Evolutionary conservation across 106 monocot genomes (phyloP).

Genomic region (Agapanthus africanus): DNA sequence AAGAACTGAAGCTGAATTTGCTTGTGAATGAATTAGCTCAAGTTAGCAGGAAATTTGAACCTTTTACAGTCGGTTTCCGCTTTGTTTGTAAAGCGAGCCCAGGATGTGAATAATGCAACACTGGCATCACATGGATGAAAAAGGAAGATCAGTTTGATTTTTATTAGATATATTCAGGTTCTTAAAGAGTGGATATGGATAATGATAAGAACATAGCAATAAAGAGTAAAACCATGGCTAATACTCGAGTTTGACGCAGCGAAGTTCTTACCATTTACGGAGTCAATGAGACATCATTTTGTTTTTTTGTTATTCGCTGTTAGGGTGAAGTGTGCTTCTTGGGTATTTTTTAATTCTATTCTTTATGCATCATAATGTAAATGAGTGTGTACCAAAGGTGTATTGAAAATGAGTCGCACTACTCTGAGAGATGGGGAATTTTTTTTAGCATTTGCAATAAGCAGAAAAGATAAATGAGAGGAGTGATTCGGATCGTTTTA

Average conservation of each 20-base stretch:
- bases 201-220: not conserved
- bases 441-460: too few species aligned
- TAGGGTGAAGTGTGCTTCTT: too few species aligned
- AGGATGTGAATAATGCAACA: slow-evolving; percentile 92
- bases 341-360: too few species aligned
- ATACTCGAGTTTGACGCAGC: not conserved
- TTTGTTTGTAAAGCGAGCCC: slow-evolving; percentile 46
- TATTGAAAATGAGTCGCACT: too few species aligned
- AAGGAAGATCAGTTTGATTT: not conserved
- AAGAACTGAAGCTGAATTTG: not conserved
- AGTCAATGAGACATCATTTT: too few species aligned
- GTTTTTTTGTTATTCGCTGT: too few species aligned
- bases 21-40: not conserved
- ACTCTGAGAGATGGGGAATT: too few species aligned
- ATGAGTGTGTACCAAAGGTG: too few species aligned
- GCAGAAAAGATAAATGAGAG: too few species aligned
- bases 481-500: too few species aligned
- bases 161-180: not conserved
- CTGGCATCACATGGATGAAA: slow-evolving; percentile 22
- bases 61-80: slow-evolving; percentile 18
- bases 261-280: not conserved
- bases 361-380: too few species aligned
- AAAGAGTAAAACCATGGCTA: not conserved
- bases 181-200: not conserved
- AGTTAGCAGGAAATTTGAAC: slow-evolving; percentile 9